A percentile compares a stretch with the other conserved stretches of the same genome.
phyloP scores from a whole-genome alignment of 2,329 filamentous ascomycete species.

The Calonectria ilicicola region DNA sequence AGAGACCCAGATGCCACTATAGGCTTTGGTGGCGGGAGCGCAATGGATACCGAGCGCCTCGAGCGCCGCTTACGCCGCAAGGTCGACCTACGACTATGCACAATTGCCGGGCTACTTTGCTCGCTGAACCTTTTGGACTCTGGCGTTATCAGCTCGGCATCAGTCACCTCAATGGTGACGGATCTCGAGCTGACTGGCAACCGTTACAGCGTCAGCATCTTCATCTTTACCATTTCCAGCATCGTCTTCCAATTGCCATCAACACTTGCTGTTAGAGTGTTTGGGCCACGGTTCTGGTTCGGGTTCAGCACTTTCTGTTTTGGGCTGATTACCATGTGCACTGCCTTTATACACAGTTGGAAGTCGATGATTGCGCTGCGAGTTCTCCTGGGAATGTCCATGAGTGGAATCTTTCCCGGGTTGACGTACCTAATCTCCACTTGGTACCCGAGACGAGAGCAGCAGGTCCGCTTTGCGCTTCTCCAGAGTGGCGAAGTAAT shows the following conservation, averaged over 20 bases:
- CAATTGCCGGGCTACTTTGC: constrained; percentile 7
- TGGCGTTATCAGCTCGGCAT: constrained; percentile 13
- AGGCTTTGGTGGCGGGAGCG: background rate
- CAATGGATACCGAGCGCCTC: background rate
- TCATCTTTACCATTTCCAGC: constrained; percentile 17
- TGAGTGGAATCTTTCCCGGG: constrained; percentile 15
- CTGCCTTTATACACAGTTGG: constrained; percentile 20
- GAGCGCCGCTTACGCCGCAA: constrained; percentile 10
- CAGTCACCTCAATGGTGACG: constrained; percentile 11
- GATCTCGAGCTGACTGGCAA: constrained; percentile 9
- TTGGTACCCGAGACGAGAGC: constrained; percentile 13
- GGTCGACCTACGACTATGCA: constrained; percentile 12
- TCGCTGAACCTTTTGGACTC: constrained; percentile 17
- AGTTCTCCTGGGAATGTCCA: constrained; percentile 4
- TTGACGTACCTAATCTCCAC: constrained; percentile 9
- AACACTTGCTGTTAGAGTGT: background rate
- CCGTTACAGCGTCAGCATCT: constrained; percentile 20
- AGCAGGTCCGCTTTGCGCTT: constrained; percentile 5
- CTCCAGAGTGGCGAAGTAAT: constrained; percentile 8
- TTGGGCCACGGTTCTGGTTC: constrained; percentile 7
- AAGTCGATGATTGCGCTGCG: constrained; percentile 8
- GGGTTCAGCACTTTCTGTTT: constrained; percentile 1
- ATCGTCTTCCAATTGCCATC: constrained; percentile 13
- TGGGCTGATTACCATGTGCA: constrained; percentile 13
- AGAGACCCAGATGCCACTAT: background rate